phyloP scores from a whole-genome alignment of 108 stramenopile species.

The Nannochloropsis granulata region DNA sequence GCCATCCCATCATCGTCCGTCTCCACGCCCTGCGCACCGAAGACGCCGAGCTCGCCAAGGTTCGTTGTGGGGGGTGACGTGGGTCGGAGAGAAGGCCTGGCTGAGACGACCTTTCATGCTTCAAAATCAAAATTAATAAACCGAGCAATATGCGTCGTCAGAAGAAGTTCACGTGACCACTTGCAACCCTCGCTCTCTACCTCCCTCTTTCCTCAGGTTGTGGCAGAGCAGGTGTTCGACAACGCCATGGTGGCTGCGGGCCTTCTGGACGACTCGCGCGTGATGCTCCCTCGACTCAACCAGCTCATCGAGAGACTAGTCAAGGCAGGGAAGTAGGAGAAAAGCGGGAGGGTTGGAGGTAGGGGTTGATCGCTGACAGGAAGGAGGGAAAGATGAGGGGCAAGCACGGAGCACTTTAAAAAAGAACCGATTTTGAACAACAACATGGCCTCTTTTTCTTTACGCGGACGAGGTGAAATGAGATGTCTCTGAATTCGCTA shows the following conservation, averaged over 20 bases:
- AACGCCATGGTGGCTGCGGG: conserved; percentile 94
- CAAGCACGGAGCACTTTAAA: neutral
- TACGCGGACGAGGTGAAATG: too few relatives aligned
- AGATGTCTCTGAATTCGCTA: too few relatives aligned
- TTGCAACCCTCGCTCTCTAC: neutral
- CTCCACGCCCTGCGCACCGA: conserved; percentile 38
- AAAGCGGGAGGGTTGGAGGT: neutral
- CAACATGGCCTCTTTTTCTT: too few relatives aligned
- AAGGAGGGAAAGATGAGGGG: neutral
- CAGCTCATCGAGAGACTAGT: conserved; percentile 46
- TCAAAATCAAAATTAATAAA: too few relatives aligned
- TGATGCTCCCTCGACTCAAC: conserved; percentile 84
- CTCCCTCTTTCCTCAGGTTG: conserved; percentile 14
- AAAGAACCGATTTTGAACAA: too few relatives aligned
- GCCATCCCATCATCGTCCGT: conserved; percentile 74
- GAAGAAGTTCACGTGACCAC: too few relatives aligned
- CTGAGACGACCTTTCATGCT: too few relatives aligned
- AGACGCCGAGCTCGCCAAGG: conserved; percentile 44
- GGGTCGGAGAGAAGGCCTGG: too few relatives aligned
- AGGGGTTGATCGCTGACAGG: neutral
- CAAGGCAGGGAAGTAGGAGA: conserved; percentile 1
- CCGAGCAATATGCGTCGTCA: too few relatives aligned
- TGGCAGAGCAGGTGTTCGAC: conserved; percentile 87
- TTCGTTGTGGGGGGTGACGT: neutral
- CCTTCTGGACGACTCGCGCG: conserved; percentile 75